Evolutionary conservation across 2,329 filamentous ascomycete genomes (phyloP), one percentile per base, ranked within the genome.

Genomic region (Fusarium heterosporum): DNA sequence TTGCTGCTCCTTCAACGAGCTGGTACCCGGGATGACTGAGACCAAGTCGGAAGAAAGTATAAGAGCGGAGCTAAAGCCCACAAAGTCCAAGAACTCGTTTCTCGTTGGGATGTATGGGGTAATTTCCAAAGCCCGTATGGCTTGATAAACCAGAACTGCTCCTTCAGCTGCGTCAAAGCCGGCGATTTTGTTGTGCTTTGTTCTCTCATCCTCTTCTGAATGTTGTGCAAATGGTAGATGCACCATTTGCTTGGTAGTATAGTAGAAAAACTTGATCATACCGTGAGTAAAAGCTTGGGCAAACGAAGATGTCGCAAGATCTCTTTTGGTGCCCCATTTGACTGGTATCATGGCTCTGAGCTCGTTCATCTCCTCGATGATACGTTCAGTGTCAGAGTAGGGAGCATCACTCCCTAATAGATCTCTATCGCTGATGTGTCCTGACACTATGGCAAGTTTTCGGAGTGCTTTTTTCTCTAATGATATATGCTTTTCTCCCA

Each of bases 51-150:
- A 71, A 4, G 81, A 69, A 6, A 85, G 64, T 1, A 83, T 73
- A 66, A 83, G 77, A 14, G 80, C 78, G 6, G 79, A 78, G 2
- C 76, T 82, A 61, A 85, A 84, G 3, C 77, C 78, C 50, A 80
- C 74, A 48, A 84, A 85, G 60, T 85, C 83, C 45, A 81, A 74
- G 34, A 83, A 64, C 42, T 83, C 82, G 72, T 82, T 83, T 11
- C 48, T 64, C 10, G 55, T 30, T 8, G 57, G 52, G 6, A 29
- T 45, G 16, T 50, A 22, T 2, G 34, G 26, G 6, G 2, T 8
- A 3, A 14, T 50, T 46, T 79, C 78, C 8, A 77, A 72, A 13
- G 50, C 38, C 9, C 61, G 38, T 17, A 65, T 61, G 12, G 36
- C 59, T 28, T 63, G 45, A 62, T 82, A 84, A 12, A 75, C 63